Evolutionary conservation across 2,329 filamentous ascomycete species (phyloP).

Genomic region (Helicocarpus griseus): DNA sequence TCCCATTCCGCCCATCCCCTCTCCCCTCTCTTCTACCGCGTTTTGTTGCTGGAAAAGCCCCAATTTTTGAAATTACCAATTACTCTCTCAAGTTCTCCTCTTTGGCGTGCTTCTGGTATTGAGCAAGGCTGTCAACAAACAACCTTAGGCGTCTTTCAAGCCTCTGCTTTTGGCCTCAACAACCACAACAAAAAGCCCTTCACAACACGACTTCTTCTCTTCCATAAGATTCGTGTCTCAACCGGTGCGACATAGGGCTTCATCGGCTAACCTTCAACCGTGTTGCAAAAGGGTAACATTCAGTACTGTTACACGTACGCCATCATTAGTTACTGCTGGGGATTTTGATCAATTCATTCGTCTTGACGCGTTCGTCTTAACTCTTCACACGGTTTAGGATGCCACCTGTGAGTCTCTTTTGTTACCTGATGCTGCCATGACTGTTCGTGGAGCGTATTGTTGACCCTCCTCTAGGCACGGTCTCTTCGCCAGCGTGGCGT

Average conservation of each 20-base stretch:
- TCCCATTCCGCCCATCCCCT: neutral
- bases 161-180: neutral
- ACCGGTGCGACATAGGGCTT: neutral
- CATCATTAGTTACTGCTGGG: neutral
- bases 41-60: neutral
- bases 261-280: neutral
- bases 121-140: neutral
- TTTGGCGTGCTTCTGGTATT: neutral
- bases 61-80: too few relatives aligned
- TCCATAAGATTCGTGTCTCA: neutral
- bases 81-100: too few relatives aligned
- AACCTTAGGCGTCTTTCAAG: neutral
- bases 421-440: neutral
- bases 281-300: conserved; percentile 1
- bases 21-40: neutral
- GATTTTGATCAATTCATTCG: neutral
- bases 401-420: conserved; percentile 45
- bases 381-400: conserved; percentile 33
- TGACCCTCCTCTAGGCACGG: conserved; percentile 52
- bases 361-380: conserved; percentile 10
- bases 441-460: conserved; percentile 15
- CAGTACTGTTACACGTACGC: neutral
- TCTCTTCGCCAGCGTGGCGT: conserved; percentile 62
- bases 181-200: neutral
- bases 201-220: neutral